phyloP scores from a whole-genome alignment of 164 flowering plant species.

The Annona cherimola region DNA sequence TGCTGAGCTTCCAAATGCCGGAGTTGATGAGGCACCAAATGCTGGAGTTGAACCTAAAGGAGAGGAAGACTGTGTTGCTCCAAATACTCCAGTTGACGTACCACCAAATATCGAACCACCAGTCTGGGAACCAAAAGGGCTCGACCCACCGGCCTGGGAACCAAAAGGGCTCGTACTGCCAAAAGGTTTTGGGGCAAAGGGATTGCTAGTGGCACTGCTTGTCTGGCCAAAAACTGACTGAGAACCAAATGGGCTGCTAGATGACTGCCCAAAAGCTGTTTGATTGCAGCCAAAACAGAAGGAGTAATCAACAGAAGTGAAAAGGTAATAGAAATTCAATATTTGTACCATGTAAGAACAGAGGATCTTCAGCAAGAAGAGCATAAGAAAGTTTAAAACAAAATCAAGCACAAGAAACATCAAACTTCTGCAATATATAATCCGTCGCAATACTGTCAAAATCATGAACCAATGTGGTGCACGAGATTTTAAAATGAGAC shows the following conservation, averaged over 20 bases:
- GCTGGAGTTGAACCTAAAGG: conserved; percentile 58
- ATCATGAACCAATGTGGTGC: not conserved
- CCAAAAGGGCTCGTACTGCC: conserved; percentile 76
- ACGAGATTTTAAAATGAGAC: not conserved
- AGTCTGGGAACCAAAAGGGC: conserved; percentile 83
- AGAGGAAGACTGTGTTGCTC: conserved; percentile 63
- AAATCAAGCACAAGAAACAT: not conserved
- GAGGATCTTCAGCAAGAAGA: not conserved
- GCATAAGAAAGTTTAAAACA: not conserved
- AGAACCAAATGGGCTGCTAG: conserved; percentile 76
- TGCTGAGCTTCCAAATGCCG: conserved; percentile 66
- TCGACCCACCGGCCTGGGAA: conserved; percentile 56
- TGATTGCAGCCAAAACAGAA: conserved; percentile 2
- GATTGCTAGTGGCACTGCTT: conserved; percentile 62
- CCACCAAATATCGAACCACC: conserved; percentile 86
- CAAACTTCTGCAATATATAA: not conserved
- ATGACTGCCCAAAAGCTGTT: conserved; percentile 96
- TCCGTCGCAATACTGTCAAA: not conserved
- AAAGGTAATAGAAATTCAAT: not conserved
- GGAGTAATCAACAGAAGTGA: not conserved
- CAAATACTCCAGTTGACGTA: conserved; percentile 92
- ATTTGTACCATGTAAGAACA: too few relatives aligned
- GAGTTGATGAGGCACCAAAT: conserved; percentile 78
- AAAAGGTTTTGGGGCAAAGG: conserved; percentile 93
- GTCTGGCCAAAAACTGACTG: conserved; percentile 82